Evolutionary conservation across 495 filamentous ascomycete species (phyloP).

Genomic region (Paragyromitra xinjiangensis): DNA sequence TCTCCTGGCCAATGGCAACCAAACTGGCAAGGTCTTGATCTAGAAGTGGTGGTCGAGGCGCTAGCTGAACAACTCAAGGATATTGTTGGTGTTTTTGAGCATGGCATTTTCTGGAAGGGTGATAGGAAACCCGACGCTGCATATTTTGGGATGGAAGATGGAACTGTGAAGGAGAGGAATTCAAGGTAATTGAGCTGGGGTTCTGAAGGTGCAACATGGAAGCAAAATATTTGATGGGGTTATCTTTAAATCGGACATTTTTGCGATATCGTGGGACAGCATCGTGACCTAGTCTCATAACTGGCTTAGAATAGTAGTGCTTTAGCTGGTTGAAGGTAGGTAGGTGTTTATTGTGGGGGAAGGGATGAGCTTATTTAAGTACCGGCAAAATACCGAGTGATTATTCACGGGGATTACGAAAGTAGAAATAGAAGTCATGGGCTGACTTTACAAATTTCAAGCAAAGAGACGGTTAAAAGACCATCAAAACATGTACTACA

Average conservation of each 20-base stretch:
- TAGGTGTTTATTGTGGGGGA: too few species aligned
- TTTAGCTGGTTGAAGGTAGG: too few species aligned
- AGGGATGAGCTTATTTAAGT: too few species aligned
- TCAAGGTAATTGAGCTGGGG: background rate
- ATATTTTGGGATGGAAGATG: constrained; percentile 88
- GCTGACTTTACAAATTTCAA: too few species aligned
- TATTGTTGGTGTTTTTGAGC: constrained; percentile 87
- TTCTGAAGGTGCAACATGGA: background rate
- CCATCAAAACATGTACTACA: too few species aligned
- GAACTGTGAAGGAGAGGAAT: constrained; percentile 54
- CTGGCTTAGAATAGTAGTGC: too few species aligned
- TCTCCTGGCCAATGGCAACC: constrained; percentile 63
- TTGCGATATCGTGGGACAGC: background rate
- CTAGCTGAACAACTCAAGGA: constrained; percentile 75
- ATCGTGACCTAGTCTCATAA: background rate
- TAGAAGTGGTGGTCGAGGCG: constrained; percentile 70
- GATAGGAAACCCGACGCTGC: constrained; percentile 89
- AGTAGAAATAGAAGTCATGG: too few species aligned
- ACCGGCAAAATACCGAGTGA: too few species aligned
- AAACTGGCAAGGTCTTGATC: constrained; percentile 61
- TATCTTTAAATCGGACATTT: background rate
- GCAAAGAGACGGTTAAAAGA: too few species aligned
- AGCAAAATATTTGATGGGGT: background rate
- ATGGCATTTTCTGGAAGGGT: constrained; percentile 81
- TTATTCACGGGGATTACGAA: too few species aligned